Evolutionary conservation across 441 rosid species (phyloP), one percentile per base, ranked within the genome.

Genomic region (Kokia cookei): DNA sequence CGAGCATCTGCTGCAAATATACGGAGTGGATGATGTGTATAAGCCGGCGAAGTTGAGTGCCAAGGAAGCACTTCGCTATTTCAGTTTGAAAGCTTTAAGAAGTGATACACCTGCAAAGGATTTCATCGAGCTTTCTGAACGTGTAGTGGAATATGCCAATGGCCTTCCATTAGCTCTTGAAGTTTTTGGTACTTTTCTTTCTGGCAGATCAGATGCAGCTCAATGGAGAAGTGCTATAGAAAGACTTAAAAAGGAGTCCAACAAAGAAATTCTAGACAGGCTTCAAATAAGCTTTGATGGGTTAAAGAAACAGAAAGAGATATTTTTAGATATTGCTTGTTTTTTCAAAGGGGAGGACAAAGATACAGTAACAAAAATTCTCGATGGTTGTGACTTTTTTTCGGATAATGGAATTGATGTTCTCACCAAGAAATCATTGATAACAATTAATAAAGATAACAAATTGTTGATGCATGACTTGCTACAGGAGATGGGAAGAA

Each of bases 391-490:
- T 74, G 84, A 77, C 65, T 80, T 84, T 62, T 73, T 40, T 0
- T 77, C 83, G 0, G 86, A 83, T 76, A 78, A 72, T 24, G 77
- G 82, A 37, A 74, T 89, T 42, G 50, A 17, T 72, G 83, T 80
- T 2, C 91, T 89, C 8, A 72, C n/a, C 8, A 76, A 77, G 11
- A 91, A 80, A 77, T 87, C 90, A 61, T 85, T 91, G 3, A 17
- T 91, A 51, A 86, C 73, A 71, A 24, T 84, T 35, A 1, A 7
- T 15, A 1, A 45, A 19, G 65, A 79, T n/a, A 42, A 58, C 37
- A 65, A 40, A 24, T 26, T 91, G 47, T 80, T 88, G 88, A 83
- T 86, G 88, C 90, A 88, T 76, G 80, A 82, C 51, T 76, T 86
- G 76, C 37, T 78, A 54, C 79, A 79, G 78, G 76, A 83, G 74